These are phyloP conservation scores for Nicotiana knightiana DNA, from an alignment of 257 asterid genomes.

Conservation along the genomic window DNA sequence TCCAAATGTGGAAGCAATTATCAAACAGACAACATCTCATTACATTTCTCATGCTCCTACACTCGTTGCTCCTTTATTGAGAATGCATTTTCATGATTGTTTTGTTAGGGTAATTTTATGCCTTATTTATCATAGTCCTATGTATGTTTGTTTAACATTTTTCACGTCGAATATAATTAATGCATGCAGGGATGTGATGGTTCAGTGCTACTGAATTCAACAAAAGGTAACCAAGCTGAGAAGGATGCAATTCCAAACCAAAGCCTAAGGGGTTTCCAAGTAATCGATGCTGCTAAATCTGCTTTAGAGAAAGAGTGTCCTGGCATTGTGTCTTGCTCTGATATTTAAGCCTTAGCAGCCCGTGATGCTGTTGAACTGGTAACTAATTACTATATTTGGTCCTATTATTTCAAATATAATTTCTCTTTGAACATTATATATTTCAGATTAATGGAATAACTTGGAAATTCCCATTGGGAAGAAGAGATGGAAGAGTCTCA, in stretches of 20 bases:
- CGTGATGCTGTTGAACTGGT: constrained; percentile 51
- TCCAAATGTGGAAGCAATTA: constrained; percentile 21
- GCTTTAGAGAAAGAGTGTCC: constrained; percentile 49
- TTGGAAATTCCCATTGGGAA: constrained; percentile 64
- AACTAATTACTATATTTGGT: background rate
- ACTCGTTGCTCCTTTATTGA: background rate
- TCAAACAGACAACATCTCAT: constrained; percentile 13
- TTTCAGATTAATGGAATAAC: constrained; percentile 51
- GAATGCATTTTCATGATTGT: background rate
- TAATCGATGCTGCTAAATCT: constrained; percentile 55
- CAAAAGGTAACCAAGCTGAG: constrained; percentile 40
- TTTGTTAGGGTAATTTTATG: background rate
- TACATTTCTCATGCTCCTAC: constrained; percentile 20
- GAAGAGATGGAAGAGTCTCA: constrained; percentile 70
- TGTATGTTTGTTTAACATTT: background rate
- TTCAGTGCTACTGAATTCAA: constrained; percentile 47
- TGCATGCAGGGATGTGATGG: constrained; percentile 58
- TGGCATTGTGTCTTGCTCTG: constrained; percentile 65
- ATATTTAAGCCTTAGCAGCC: constrained; percentile 58
- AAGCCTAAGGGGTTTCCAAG: constrained; percentile 49
- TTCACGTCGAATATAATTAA: background rate
- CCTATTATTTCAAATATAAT: background rate
- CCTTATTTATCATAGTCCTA: too few relatives aligned
- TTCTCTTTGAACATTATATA: background rate
- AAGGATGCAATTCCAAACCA: constrained; percentile 49